phyloP scores from a whole-genome alignment of 306 rosid species.

The Begonia peltatifolia region DNA sequence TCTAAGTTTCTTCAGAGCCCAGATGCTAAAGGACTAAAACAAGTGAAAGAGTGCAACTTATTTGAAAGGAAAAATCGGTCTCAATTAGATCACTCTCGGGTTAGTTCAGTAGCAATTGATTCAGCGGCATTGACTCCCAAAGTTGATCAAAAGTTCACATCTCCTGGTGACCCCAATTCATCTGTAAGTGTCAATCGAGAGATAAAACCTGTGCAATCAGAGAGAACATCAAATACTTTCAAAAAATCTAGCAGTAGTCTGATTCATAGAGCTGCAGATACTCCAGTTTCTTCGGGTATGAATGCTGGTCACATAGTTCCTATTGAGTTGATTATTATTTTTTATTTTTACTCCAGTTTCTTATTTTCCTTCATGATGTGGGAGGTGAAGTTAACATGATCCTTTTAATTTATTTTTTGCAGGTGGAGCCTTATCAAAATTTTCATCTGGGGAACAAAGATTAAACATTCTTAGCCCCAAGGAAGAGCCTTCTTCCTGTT shows the following conservation, averaged over 20 bases:
- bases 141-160: slow-evolving; percentile 42
- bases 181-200: slow-evolving; percentile 35
- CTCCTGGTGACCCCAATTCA: slow-evolving; percentile 38
- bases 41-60: slow-evolving; percentile 38
- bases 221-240: slow-evolving; percentile 31
- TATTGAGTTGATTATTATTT: slow-evolving; percentile 7
- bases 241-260: slow-evolving; percentile 36
- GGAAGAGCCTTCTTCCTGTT: slow-evolving; percentile 28
- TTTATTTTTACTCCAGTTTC: slow-evolving; percentile 4
- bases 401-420: slow-evolving; percentile 12
- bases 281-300: slow-evolving; percentile 49
- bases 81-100: slow-evolving; percentile 42
- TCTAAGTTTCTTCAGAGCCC: slow-evolving; percentile 26
- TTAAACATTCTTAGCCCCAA: slow-evolving; percentile 14
- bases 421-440: slow-evolving; percentile 23
- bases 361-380: slow-evolving; percentile 8
- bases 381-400: slow-evolving; percentile 4
- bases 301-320: slow-evolving; percentile 5
- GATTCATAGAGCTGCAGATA: slow-evolving; percentile 33
- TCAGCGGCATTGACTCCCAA: slow-evolving; percentile 38
- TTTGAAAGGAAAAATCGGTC: slow-evolving; percentile 47
- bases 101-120: slow-evolving; percentile 30
- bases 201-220: slow-evolving; percentile 32
- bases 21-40: slow-evolving; percentile 51
- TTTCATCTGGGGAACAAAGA: slow-evolving; percentile 18